Conservation (phyloP, 257 asterid species). For the Coffea eugenioides region DNA sequence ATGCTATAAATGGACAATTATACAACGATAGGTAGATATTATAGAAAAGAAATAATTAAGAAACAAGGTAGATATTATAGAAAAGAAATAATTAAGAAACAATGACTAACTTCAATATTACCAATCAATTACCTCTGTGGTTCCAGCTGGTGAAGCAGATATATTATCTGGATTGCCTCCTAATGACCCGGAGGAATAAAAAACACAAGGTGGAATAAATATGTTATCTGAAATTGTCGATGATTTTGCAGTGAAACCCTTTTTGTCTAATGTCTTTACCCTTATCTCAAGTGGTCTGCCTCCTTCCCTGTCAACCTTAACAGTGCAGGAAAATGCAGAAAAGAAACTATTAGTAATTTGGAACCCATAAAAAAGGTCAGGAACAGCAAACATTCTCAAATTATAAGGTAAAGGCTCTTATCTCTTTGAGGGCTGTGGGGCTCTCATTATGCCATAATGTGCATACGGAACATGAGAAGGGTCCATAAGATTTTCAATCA, state of each 20-base stretch:
- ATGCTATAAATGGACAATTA: no score
- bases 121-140: slow-evolving; percentile 37
- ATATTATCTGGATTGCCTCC: slow-evolving; percentile 35
- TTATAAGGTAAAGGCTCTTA: slow-evolving; percentile 42
- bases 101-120: neutral
- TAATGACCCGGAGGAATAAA: slow-evolving; percentile 40
- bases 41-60: no score
- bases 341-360: slow-evolving; percentile 32
- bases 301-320: slow-evolving; percentile 87
- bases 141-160: slow-evolving; percentile 38
- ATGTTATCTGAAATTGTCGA: slow-evolving; percentile 25
- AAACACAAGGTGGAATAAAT: slow-evolving; percentile 70
- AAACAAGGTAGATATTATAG: neutral
- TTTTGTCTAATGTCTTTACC: slow-evolving; percentile 42
- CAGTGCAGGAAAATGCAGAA: slow-evolving; percentile 56
- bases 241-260: slow-evolving; percentile 58
- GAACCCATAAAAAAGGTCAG: neutral
- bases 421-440: slow-evolving; percentile 60
- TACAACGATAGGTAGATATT: no score
- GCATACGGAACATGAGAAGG: slow-evolving; percentile 96
- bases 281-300: slow-evolving; percentile 67
- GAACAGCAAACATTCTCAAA: slow-evolving; percentile 3
- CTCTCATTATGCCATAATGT: slow-evolving; percentile 74
- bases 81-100: neutral
- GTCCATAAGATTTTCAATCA: slow-evolving; percentile 93